These are phyloP conservation scores for Apiospora kogelbergensis DNA, from an alignment of 2,329 filamentous ascomycete species.

Conservation along the genomic window DNA sequence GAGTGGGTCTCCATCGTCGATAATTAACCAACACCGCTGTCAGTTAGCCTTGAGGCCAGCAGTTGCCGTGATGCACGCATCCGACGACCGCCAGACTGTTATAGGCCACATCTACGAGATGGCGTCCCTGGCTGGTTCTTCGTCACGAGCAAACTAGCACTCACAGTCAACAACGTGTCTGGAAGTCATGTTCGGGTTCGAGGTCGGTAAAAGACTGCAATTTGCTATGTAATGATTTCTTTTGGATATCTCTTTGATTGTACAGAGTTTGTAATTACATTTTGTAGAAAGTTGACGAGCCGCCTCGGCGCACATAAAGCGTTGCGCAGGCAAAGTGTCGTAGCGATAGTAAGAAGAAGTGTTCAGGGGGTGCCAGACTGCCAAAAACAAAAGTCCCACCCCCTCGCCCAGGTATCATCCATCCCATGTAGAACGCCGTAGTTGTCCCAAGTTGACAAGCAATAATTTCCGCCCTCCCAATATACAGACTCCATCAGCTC, in stretches of 20 bases:
- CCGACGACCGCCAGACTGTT: too few relatives aligned
- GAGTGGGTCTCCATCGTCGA: background rate
- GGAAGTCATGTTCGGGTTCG: too few relatives aligned
- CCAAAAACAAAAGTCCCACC: background rate
- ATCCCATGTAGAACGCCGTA: conserved; percentile 9
- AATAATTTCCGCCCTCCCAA: background rate
- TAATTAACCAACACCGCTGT: background rate
- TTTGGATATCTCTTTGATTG: conserved; percentile 4
- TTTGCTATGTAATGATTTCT: background rate
- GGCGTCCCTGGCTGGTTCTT: too few relatives aligned
- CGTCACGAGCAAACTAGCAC: too few relatives aligned
- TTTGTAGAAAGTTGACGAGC: background rate
- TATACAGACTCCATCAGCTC: conserved; percentile 19
- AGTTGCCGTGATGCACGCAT: background rate
- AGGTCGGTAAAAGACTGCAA: background rate
- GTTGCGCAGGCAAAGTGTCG: background rate
- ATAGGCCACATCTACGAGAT: too few relatives aligned
- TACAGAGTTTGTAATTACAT: conserved; percentile 5
- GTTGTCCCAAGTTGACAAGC: conserved; percentile 1
- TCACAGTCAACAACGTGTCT: too few relatives aligned
- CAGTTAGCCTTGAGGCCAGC: background rate
- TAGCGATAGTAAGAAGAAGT: conserved; percentile 5
- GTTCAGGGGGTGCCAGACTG: background rate
- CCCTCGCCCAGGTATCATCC: conserved; percentile 10
- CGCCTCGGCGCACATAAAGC: conserved; percentile 1